Percentiles rank a stretch among this genome's conserved stretches.
Conservation (phyloP, 495 filamentous ascomycete species). For the Aspergillus ostianus region DNA sequence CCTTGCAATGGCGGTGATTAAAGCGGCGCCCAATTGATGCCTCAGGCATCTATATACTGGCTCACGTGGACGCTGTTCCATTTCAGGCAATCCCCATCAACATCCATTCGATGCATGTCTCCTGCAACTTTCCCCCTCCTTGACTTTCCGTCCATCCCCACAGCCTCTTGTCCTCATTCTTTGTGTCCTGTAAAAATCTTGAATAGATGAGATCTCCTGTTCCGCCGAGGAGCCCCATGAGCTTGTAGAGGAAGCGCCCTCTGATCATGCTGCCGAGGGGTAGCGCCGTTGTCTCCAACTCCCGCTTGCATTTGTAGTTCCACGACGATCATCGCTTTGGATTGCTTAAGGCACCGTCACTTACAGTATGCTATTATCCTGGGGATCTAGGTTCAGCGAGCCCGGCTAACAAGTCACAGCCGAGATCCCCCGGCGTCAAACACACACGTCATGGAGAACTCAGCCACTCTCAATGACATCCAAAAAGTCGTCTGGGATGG, state of each 20-base stretch:
- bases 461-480: constrained; percentile 31
- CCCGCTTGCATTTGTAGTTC: background rate
- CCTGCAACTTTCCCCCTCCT: background rate
- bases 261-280: background rate
- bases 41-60: background rate
- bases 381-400: background rate
- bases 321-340: background rate
- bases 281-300: background rate
- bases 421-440: background rate
- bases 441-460: background rate
- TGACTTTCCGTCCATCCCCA: background rate
- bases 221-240: background rate
- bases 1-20: too few species aligned
- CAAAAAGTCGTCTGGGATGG: constrained; percentile 52
- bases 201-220: background rate
- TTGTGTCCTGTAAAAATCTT: background rate
- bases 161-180: background rate
- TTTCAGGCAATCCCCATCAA: background rate
- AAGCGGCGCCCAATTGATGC: background rate
- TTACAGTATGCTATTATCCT: background rate
- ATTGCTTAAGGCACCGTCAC: background rate
- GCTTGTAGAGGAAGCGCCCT: background rate
- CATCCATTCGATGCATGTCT: background rate
- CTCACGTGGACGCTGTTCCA: background rate
- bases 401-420: background rate